Evolutionary conservation across 129 eudicot species (phyloP).

Genomic region (Tagetes patula): DNA sequence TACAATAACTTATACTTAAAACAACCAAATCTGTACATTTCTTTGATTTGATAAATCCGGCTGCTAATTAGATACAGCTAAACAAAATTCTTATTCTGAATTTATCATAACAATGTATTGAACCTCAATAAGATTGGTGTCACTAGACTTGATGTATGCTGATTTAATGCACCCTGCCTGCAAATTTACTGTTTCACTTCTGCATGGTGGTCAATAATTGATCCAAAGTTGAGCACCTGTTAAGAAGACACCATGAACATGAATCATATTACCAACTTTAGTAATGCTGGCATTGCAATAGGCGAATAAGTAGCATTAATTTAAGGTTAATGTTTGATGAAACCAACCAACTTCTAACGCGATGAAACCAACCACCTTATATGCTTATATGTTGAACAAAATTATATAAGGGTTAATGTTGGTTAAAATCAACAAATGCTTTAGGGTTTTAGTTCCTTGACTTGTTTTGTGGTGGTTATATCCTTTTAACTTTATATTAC

Average conservation of each 20-base stretch:
- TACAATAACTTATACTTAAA: constrained; percentile 8
- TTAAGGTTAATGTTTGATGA: not conserved
- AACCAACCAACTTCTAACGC: not conserved
- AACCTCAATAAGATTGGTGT: not conserved
- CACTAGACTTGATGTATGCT: constrained; percentile 5
- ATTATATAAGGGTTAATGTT: not conserved
- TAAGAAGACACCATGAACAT: constrained; percentile 7
- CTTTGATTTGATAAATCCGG: constrained; percentile 5
- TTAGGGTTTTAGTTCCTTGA: not conserved
- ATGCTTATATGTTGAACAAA: not conserved
- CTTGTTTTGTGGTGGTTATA: not conserved
- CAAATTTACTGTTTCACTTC: constrained; percentile 7
- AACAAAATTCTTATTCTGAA: constrained; percentile 4
- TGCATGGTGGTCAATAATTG: constrained; percentile 3
- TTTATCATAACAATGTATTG: not conserved
- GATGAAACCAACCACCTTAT: not conserved
- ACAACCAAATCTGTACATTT: constrained; percentile 24
- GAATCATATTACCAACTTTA: constrained; percentile 1
- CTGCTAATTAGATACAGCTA: not conserved
- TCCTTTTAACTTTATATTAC: not conserved
- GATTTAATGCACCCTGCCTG: not conserved
- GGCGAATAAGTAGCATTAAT: not conserved
- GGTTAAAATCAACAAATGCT: not conserved
- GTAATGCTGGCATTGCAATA: not conserved
- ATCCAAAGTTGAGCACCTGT: constrained; percentile 13